Percentiles rank a stretch among this genome's conserved stretches.
Evolutionary conservation across 2,329 filamentous ascomycete genomes (phyloP).

Genomic region (Pseudogymnoascus destructans): DNA sequence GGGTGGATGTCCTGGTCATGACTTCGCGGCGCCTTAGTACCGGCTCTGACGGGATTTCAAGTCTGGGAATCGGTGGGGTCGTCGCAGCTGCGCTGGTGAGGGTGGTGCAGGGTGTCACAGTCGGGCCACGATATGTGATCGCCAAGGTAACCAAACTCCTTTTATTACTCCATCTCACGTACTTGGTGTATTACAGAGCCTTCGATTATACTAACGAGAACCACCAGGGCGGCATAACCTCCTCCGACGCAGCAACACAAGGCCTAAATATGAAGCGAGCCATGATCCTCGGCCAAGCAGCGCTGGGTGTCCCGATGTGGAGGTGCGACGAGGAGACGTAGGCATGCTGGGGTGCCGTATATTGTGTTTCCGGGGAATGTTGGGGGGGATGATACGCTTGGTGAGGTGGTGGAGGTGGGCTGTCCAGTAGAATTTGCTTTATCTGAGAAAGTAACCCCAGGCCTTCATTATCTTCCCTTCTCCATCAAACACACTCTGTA

Average conservation of each 20-base stretch:
- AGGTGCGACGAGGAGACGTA: conserved; percentile 40
- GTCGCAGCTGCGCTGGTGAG: conserved; percentile 39
- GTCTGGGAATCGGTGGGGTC: conserved; percentile 39
- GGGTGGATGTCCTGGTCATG: conserved; percentile 44
- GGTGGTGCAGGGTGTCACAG: conserved; percentile 34
- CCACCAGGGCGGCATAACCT: conserved; percentile 40
- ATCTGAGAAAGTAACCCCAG: no score
- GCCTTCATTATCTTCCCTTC: no score
- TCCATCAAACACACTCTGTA: no score
- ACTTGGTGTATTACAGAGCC: no score
- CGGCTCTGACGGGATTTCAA: conserved; percentile 36
- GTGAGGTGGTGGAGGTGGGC: conserved; percentile 15
- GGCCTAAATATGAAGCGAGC: conserved; percentile 40
- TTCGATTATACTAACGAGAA: no score
- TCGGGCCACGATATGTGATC: conserved; percentile 42
- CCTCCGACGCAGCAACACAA: conserved; percentile 44
- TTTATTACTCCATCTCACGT: no score
- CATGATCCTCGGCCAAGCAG: conserved; percentile 42
- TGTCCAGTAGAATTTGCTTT: no score
- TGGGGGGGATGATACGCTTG: conserved; percentile 27
- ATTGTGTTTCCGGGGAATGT: conserved; percentile 48
- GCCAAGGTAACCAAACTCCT: conserved; percentile 30
- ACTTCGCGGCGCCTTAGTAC: conserved; percentile 41
- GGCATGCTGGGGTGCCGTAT: conserved; percentile 39
- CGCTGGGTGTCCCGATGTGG: conserved; percentile 45